Evolutionary conservation across 1,284 basidiomycete species (phyloP).

Genomic region (Testicularia cyperi): DNA sequence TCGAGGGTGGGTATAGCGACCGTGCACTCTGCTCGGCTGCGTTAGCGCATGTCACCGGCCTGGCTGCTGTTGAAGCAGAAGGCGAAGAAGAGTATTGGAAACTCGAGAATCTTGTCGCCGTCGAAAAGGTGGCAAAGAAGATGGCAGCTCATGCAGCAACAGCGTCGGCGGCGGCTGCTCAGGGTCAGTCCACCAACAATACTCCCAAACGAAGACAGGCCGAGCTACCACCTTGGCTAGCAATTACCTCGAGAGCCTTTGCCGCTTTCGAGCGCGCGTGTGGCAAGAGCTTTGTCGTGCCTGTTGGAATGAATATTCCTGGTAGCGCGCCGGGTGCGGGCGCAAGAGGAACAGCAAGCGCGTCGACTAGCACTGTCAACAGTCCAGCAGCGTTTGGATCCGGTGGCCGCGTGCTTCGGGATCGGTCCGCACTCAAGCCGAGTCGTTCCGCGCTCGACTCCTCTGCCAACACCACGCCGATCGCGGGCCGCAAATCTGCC

Average conservation of each 20-base stretch:
- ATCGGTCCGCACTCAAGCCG: constrained; percentile 6
- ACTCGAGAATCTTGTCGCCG: constrained; percentile 37
- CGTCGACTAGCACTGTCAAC: not conserved
- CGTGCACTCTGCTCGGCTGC: constrained; percentile 70
- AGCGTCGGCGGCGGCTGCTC: not conserved
- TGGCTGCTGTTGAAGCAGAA: constrained; percentile 4
- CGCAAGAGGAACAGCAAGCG: too few species aligned
- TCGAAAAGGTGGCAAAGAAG: constrained; percentile 47
- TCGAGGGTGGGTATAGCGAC: constrained; percentile 95
- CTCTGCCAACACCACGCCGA: constrained; percentile 1
- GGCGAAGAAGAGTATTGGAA: constrained; percentile 31
- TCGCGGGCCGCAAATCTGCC: not conserved
- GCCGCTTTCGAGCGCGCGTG: constrained; percentile 45
- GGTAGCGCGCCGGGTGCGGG: constrained; percentile 1
- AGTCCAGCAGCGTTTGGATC: constrained; percentile 4
- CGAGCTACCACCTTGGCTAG: constrained; percentile 32
- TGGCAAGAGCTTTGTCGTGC: constrained; percentile 15
- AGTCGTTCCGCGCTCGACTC: constrained; percentile 1
- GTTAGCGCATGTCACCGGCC: constrained; percentile 46
- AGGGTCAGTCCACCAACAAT: constrained; percentile 6
- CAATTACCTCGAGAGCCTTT: constrained; percentile 36
- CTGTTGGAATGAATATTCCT: constrained; percentile 4
- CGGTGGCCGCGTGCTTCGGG: constrained; percentile 14
- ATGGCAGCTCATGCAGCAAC: constrained; percentile 33
- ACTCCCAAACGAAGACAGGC: constrained; percentile 33